phyloP scores from a whole-genome alignment of 805 yeast species.

The Kazachstania taianensis region DNA sequence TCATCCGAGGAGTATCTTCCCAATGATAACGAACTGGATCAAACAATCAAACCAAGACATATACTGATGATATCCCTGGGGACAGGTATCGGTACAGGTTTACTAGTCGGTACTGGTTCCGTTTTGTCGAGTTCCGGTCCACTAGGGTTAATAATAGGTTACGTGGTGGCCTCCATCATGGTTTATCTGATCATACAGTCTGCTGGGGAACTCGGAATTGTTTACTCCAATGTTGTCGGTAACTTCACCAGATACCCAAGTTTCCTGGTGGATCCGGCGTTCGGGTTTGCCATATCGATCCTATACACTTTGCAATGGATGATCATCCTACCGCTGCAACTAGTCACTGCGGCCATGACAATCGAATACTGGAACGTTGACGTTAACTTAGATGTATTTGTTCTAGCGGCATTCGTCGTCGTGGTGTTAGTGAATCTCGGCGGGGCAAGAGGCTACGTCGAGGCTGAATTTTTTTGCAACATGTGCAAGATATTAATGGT shows the following conservation, averaged over 20 bases:
- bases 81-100: conserved; percentile 74
- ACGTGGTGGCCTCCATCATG: conserved; percentile 44
- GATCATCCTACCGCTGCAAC: conserved; percentile 43
- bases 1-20: conserved; percentile 2
- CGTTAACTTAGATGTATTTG: conserved; percentile 21
- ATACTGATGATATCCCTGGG: conserved; percentile 49
- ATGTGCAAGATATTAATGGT: conserved; percentile 36
- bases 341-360: conserved; percentile 46
- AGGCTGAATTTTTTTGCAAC: conserved; percentile 41
- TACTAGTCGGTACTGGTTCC: conserved; percentile 45
- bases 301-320: conserved; percentile 48
- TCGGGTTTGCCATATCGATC: conserved; percentile 57
- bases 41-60: conserved; percentile 13
- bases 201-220: conserved; percentile 53
- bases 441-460: conserved; percentile 46
- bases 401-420: conserved; percentile 21
- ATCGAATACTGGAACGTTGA: conserved; percentile 36
- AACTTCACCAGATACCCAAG: conserved; percentile 49
- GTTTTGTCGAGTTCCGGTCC: conserved; percentile 37
- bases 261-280: conserved; percentile 44
- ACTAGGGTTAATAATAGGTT: conserved; percentile 41
- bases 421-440: conserved; percentile 41
- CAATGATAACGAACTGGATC: conserved; percentile 4
- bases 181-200: conserved; percentile 46
- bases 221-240: conserved; percentile 47